These are phyloP conservation scores for Fusarium secorum DNA, from an alignment of 2,329 filamentous ascomycete genomes.

Conservation along the genomic window DNA sequence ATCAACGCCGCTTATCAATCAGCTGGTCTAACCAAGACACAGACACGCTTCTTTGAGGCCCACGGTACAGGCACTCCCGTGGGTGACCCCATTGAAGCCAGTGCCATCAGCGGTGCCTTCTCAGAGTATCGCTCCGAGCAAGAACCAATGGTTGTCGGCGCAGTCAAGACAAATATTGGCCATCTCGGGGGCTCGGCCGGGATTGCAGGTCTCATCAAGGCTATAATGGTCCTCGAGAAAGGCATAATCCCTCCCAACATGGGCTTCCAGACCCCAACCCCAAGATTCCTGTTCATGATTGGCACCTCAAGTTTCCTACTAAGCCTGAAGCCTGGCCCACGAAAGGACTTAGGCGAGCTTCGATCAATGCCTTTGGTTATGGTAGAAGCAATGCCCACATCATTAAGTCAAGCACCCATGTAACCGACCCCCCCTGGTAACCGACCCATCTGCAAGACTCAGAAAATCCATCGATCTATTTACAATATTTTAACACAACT, in stretches of 20 bases:
- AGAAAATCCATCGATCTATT: too few relatives aligned
- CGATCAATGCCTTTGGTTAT: constrained; percentile 9
- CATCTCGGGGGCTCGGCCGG: not conserved
- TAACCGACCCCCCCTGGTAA: too few relatives aligned
- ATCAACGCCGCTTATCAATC: not conserved
- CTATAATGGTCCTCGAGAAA: not conserved
- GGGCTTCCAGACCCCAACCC: not conserved
- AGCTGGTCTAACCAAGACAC: not conserved
- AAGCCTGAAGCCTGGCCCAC: not conserved
- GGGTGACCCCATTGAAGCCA: not conserved
- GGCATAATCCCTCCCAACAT: not conserved
- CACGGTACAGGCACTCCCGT: constrained; percentile 1
- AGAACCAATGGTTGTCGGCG: not conserved
- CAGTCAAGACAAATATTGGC: not conserved
- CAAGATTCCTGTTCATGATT: not conserved
- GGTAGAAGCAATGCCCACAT: constrained; percentile 10
- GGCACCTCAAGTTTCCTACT: constrained; percentile 5
- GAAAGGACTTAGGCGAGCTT: not conserved
- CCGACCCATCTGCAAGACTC: too few relatives aligned
- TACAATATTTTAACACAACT: too few relatives aligned
- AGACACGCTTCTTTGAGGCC: not conserved
- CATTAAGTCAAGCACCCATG: too few relatives aligned
- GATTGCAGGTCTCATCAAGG: constrained; percentile 1
- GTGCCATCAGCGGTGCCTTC: constrained; percentile 3
- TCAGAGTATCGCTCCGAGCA: not conserved